Evolutionary conservation across 768 basidiomycete species (phyloP), one percentile per base, ranked within the genome.

Genomic region (Hebeloma cylindrosporum): DNA sequence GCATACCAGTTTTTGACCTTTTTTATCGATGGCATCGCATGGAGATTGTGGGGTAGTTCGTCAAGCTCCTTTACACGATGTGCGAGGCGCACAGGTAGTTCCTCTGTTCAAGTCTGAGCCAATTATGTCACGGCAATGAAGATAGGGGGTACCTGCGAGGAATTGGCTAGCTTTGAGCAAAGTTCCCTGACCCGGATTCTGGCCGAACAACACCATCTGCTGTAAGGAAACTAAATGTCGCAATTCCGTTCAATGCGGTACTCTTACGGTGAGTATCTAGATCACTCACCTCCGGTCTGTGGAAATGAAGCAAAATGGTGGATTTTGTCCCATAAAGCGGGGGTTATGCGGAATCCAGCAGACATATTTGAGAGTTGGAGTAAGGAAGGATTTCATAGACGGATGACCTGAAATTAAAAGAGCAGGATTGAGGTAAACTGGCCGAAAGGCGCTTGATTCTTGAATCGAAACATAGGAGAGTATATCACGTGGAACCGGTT

Each of bases 1-100:
- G 95, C 95, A 65, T 99, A 99, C 96, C 96, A 99, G 59, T 95
- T 86, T 71, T 93, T 94, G 48, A 99, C 90, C 61, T 89, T 93
- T 46, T 83, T 80, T 52, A 99, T 97, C 28, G 87, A 88, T 0
- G 86, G 82, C 95, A 96, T 96, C 34, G 79, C 79, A 56, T 83
- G 85, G 39, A 99, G 75, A 43, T 90, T 87, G 67, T 97, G 89
- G 0, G 96, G 96, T 3, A 99, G 77, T 53, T 89, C 83, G 54
- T 97, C 93, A 21, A 99, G 80, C 66, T 99, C 96, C 63, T 93
- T 93, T 16, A 95, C 94, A 21, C 96, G 80, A 63, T 99, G 96
- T 0, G 93, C 93, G 14, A 99, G 78, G 13, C 96, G 83, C 3
- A 99, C 88, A 0, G 95, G 96, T 0, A 99, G 74, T 59, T 99